Percentiles rank a stretch among this genome's conserved stretches.
phyloP scores from a whole-genome alignment of 257 asterid species.

The Salvia splendens region DNA sequence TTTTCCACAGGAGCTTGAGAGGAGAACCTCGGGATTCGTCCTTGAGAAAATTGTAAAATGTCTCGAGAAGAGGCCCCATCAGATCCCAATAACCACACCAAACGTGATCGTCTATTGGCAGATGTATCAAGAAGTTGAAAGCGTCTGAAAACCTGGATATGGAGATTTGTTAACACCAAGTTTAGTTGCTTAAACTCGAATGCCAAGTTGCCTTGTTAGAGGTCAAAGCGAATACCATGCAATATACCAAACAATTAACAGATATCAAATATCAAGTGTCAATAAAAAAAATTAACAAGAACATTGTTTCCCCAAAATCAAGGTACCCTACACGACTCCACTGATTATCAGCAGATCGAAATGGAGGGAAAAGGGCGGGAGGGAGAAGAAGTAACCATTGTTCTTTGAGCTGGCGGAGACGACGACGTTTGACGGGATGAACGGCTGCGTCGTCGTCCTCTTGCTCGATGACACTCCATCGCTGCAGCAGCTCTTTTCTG shows the following conservation, averaged over 20 bases:
- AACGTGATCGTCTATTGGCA: slow-evolving; percentile 69
- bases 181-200: slow-evolving; percentile 16
- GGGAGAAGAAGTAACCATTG: slow-evolving; percentile 52
- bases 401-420: slow-evolving; percentile 79
- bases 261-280: background rate
- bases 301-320: slow-evolving; percentile 19
- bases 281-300: background rate
- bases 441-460: slow-evolving; percentile 60
- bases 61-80: slow-evolving; percentile 95
- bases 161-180: background rate
- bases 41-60: slow-evolving; percentile 78
- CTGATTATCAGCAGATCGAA: background rate
- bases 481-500: slow-evolving; percentile 70
- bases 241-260: slow-evolving; percentile 1
- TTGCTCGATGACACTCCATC: slow-evolving; percentile 82
- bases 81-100: slow-evolving; percentile 91
- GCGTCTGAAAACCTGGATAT: slow-evolving; percentile 87
- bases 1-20: slow-evolving; percentile 68
- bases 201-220: background rate
- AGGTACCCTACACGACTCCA: too few relatives aligned
- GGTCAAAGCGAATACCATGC: background rate
- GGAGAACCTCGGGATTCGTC: slow-evolving; percentile 72
- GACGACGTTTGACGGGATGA: slow-evolving; percentile 62
- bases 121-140: slow-evolving; percentile 65
- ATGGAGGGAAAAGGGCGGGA: background rate